phyloP scores from a whole-genome alignment of 371 early-diverging fungal genomes.

The Rhizopus microsporus region DNA sequence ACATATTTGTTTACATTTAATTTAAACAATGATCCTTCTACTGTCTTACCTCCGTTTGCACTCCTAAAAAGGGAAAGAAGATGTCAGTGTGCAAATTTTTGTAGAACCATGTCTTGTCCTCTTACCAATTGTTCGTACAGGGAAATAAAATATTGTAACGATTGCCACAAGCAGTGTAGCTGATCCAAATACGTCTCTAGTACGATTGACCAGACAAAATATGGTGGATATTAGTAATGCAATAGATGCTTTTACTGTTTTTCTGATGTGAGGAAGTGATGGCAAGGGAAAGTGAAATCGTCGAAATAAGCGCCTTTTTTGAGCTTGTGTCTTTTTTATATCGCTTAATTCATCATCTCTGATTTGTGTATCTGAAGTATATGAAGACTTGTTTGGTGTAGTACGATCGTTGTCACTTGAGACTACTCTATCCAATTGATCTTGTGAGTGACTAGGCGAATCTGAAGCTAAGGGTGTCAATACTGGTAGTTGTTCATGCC shows the following conservation, averaged over 20 bases:
- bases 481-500: not conserved
- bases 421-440: not conserved
- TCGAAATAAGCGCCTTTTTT: not conserved
- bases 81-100: not conserved
- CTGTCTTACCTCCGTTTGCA: conserved; percentile 22
- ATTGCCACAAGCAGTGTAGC: conserved; percentile 18
- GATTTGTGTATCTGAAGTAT: not conserved
- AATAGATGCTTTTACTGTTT: conserved; percentile 35
- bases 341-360: not conserved
- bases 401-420: not conserved
- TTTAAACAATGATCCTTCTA: not conserved
- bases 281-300: conserved; percentile 19
- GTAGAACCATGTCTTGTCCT: not conserved
- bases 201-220: conserved; percentile 18
- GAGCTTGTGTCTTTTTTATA: not conserved
- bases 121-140: conserved; percentile 28
- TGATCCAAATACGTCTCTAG: conserved; percentile 9
- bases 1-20: not conserved
- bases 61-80: conserved; percentile 3
- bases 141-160: conserved; percentile 26
- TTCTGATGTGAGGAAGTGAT: conserved; percentile 29
- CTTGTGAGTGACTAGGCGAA: not conserved
- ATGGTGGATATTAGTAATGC: conserved; percentile 33
- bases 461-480: not conserved
- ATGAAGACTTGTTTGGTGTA: not conserved